Evolutionary conservation across 306 rosid genomes (phyloP).

Genomic region (Clitoria ternatea): DNA sequence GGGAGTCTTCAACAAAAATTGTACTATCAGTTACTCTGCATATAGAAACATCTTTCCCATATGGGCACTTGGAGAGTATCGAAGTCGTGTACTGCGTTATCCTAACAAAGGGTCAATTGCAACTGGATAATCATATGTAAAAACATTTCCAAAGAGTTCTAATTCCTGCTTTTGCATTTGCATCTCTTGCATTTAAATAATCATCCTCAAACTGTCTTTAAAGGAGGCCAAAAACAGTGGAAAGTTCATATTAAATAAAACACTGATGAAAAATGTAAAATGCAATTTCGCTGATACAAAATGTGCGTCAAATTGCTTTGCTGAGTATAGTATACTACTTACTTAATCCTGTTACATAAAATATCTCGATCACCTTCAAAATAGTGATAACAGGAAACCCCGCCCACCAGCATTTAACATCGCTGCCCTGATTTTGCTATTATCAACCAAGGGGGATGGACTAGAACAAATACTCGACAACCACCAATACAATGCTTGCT

Average conservation of each 20-base stretch:
- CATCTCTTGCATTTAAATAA: not conserved
- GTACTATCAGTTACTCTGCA: conserved; percentile 53
- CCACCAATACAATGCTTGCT: not conserved
- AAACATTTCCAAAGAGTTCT: not conserved
- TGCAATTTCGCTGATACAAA: not conserved
- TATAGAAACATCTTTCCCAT: conserved; percentile 69
- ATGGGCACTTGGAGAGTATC: conserved; percentile 74
- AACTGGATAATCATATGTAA: not conserved
- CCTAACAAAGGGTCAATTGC: not conserved
- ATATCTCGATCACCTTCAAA: not conserved
- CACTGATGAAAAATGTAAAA: not conserved
- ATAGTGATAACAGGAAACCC: conserved; percentile 3
- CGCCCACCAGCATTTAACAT: conserved; percentile 3
- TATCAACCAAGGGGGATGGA: not conserved
- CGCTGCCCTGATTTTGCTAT: not conserved
- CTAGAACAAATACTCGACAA: not conserved
- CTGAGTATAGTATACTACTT: not conserved
- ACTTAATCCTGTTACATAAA: not conserved
- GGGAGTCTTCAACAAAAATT: conserved; percentile 57
- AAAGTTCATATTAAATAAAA: not conserved
- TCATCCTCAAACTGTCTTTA: not conserved
- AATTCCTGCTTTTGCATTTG: not conserved
- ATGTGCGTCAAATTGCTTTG: not conserved
- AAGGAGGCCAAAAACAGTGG: not conserved
- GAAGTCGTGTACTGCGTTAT: conserved; percentile 31